Base-by-base conservation (phyloP, 805 yeast genomes). In the Vanderwaltozyma tropicalis region DNA sequence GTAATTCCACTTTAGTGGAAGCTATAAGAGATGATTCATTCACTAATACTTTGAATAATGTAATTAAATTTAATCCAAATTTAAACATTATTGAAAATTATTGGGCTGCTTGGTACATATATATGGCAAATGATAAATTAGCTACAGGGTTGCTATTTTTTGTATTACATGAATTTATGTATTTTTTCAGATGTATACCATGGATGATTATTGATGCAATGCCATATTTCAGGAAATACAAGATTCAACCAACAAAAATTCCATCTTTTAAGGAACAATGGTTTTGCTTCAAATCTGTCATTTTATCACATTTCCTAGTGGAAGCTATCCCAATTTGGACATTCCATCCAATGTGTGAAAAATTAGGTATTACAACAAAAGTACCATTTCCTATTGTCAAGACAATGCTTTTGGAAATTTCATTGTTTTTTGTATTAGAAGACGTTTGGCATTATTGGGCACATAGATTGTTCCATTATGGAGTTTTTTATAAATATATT, bases 261-360 rank as follows among this genome's bases (percentile, higher is more conserved):
- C 94, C 94, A 20, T 67, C 81, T 30, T 68, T 70, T 42, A 68
- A 69, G 55, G 95, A 87, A 64, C 95, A 87, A 58, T 78, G 94
- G 87, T 87, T 81, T 59, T 87, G 96, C 59, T 68, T 83, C 49
- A 80, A 81, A 59, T 66, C 80, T 17, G 95, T 87, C 24, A 63
- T 88, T 40, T 71, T 75, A 30, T 80, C 88, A 3, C 96, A 87
- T 63, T 76, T 85, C 57, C 61, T 87, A 42, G 92, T 87, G 34
- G 96, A 87, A 67, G 94, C 94, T 4, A 67, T 89, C 43, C 96
- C 96, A 34, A 88, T 87, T 48, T 87, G 95, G 94, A 78, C 84
- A 30, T 87, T 87, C 75, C 95, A 87, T 61, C 92, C 95, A 37
- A 62, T 87, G 50, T 82, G 95, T 64, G 73, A 76, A 50, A 66